Conservation (phyloP, 2,329 filamentous ascomycete species). For the Paracamarosporium sp. region DNA sequence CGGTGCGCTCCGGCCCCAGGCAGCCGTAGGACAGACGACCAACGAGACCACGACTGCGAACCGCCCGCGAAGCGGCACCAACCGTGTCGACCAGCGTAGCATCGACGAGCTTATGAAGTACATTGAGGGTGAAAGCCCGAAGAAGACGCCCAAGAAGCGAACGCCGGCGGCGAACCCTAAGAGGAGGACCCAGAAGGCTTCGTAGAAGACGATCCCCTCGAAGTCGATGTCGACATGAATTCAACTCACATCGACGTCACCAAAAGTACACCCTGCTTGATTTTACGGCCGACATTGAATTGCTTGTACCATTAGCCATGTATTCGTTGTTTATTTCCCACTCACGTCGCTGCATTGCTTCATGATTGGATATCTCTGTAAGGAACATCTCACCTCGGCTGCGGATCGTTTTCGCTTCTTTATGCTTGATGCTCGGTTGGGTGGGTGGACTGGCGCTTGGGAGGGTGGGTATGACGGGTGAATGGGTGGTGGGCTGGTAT, state of each 20-base stretch:
- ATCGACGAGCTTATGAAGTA: constrained; percentile 94
- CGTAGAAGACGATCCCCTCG: constrained; percentile 5
- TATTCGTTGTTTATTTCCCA: not conserved
- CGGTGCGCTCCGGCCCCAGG: constrained; percentile 65
- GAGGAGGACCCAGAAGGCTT: constrained; percentile 37
- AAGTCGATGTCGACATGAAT: not conserved
- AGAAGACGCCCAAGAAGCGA: constrained; percentile 54
- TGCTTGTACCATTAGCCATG: constrained; percentile 9
- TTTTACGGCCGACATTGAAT: constrained; percentile 7
- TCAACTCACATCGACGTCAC: not conserved
- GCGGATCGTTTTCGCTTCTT: not conserved
- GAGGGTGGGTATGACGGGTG: not conserved
- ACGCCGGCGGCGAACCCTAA: constrained; percentile 50
- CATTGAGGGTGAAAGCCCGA: constrained; percentile 74
- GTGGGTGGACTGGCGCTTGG: not conserved
- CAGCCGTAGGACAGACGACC: constrained; percentile 66
- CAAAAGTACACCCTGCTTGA: constrained; percentile 7
- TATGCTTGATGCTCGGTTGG: not conserved
- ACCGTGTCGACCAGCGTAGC: constrained; percentile 74
- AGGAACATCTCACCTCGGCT: not conserved
- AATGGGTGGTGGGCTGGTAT: not conserved
- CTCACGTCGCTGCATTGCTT: not conserved
- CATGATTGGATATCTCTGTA: not conserved
- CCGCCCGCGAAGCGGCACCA: constrained; percentile 46
- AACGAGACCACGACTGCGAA: constrained; percentile 52